phyloP scores from a whole-genome alignment of 2,329 filamentous ascomycete genomes.

The Fusarium nisikadoi region DNA sequence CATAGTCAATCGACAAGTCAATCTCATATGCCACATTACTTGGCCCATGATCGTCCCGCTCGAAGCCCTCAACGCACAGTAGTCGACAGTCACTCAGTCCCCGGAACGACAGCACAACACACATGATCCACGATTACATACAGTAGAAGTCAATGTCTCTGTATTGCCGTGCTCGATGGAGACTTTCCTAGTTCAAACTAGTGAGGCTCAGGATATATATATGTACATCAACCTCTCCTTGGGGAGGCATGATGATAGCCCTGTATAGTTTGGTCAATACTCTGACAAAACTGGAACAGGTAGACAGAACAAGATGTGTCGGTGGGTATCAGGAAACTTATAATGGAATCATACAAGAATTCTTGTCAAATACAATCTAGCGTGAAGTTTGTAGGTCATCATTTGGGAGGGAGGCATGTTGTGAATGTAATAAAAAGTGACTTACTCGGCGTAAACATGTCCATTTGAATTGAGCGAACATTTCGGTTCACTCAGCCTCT shows the following conservation, averaged over 20 bases:
- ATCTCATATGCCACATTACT: rapidly evolving
- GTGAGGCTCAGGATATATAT: not conserved
- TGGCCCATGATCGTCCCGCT: rapidly evolving
- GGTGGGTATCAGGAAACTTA: slow-evolving; percentile 47
- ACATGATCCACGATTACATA: rapidly evolving
- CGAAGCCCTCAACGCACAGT: too few relatives aligned
- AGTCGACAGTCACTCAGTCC: rapidly evolving
- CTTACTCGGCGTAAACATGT: slow-evolving; percentile 4
- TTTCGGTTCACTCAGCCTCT: not conserved
- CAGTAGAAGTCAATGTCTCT: not conserved
- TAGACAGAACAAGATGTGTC: not conserved
- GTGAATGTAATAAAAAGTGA: not conserved
- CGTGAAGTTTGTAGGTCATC: slow-evolving; percentile 55
- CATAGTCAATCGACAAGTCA: rapidly evolving
- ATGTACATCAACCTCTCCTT: not conserved
- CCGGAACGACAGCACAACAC: not conserved
- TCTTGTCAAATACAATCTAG: slow-evolving; percentile 62
- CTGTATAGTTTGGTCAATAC: slow-evolving; percentile 17
- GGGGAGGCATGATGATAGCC: rapidly evolving
- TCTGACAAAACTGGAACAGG: not conserved
- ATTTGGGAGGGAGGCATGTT: slow-evolving; percentile 27
- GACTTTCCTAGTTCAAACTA: rapidly evolving
- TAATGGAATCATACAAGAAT: slow-evolving; percentile 49
- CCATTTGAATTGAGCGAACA: not conserved
- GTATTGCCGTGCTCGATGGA: rapidly evolving